Evolutionary conservation across 768 basidiomycete genomes (phyloP).

Genomic region (Podaxis carcinomalis): DNA sequence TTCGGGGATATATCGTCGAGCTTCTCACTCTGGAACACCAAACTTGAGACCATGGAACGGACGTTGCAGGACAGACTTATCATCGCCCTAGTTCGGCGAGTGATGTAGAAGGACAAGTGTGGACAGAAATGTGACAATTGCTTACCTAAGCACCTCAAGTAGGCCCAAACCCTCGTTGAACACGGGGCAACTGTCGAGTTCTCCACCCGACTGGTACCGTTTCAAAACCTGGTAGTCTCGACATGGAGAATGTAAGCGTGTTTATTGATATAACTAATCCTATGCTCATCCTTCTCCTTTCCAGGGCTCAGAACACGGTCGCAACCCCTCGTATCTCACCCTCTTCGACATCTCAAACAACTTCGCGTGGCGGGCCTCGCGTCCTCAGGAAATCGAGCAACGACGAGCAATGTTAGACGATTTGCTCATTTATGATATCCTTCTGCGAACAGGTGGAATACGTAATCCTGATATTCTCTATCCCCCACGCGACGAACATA

Average conservation of each 20-base stretch:
- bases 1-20: neutral
- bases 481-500: constrained; percentile 55
- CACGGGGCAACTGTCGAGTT: neutral
- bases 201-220: neutral
- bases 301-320: constrained; percentile 4
- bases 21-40: neutral
- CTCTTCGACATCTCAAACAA: constrained; percentile 52
- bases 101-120: neutral
- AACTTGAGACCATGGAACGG: neutral
- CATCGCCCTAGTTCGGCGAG: neutral
- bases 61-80: neutral
- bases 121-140: no score
- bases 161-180: neutral
- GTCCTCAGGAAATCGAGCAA: constrained; percentile 53
- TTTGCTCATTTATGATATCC: constrained; percentile 67
- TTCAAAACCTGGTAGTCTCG: neutral
- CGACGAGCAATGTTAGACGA: constrained; percentile 61
- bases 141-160: neutral
- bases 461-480: constrained; percentile 56
- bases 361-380: constrained; percentile 59
- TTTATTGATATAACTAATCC: no score
- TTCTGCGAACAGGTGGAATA: constrained; percentile 63
- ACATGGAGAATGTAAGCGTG: constrained; percentile 7
- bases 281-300: neutral
- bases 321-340: constrained; percentile 65